These are phyloP conservation scores for Cercospora brassicicola DNA, from an alignment of 2,329 filamentous ascomycete species.

Conservation along the genomic window DNA sequence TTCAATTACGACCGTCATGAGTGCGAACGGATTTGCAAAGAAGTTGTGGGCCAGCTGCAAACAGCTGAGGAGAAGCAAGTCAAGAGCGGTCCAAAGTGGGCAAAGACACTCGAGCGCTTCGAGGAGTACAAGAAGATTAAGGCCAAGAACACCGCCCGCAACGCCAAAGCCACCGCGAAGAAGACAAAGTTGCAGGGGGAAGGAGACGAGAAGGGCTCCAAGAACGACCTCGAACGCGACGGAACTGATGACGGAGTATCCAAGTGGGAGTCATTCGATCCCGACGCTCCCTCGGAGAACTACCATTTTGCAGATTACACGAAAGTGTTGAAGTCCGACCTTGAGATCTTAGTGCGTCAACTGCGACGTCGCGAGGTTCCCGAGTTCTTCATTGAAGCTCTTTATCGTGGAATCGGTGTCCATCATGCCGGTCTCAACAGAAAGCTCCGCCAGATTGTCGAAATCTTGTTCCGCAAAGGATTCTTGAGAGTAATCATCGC, in stretches of 20 bases:
- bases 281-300: conserved; percentile 60
- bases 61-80: conserved; percentile 60
- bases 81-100: conserved; percentile 60
- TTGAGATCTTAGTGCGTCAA: conserved; percentile 56
- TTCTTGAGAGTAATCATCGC: conserved; percentile 71
- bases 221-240: conserved; percentile 59
- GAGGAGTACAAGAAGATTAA: conserved; percentile 57
- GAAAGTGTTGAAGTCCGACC: conserved; percentile 59
- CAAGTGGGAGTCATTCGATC: conserved; percentile 66
- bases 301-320: conserved; percentile 68
- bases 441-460: conserved; percentile 70
- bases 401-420: conserved; percentile 69
- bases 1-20: conserved; percentile 72
- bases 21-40: conserved; percentile 61
- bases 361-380: conserved; percentile 55
- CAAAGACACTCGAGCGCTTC: conserved; percentile 58
- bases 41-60: conserved; percentile 56
- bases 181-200: conserved; percentile 40
- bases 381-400: conserved; percentile 58
- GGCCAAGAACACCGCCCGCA: conserved; percentile 41
- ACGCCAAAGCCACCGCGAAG: conserved; percentile 42
- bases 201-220: conserved; percentile 53
- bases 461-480: conserved; percentile 72
- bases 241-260: conserved; percentile 56
- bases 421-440: conserved; percentile 81